phyloP scores from a whole-genome alignment of 345 rosid genomes.

The Dovyalis caffra region DNA sequence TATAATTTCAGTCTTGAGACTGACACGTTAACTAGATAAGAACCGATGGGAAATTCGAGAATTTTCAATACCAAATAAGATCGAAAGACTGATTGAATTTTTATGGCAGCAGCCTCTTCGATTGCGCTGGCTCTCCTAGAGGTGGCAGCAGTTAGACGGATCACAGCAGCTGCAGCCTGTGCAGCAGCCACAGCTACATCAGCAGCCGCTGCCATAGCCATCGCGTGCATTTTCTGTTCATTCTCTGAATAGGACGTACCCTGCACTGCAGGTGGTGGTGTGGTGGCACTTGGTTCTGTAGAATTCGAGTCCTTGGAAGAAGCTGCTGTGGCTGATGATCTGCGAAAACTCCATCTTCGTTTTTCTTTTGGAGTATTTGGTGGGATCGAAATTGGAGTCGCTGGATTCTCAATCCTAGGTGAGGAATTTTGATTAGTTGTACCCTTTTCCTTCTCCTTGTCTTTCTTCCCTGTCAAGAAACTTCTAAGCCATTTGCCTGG shows the following conservation, averaged over 20 bases:
- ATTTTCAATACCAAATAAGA: conserved; percentile 63
- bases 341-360: conserved; percentile 83
- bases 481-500: conserved; percentile 75
- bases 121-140: conserved; percentile 26
- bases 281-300: conserved; percentile 22
- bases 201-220: conserved; percentile 45
- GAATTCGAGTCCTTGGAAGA: conserved; percentile 36
- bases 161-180: conserved; percentile 49
- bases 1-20: background rate
- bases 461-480: conserved; percentile 75
- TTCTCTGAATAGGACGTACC: conserved; percentile 28
- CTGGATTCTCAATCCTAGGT: conserved; percentile 32
- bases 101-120: conserved; percentile 66
- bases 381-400: conserved; percentile 39
- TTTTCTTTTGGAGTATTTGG: conserved; percentile 76
- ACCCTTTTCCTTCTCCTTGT: conserved; percentile 35
- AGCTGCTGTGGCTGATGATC: conserved; percentile 63
- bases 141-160: conserved; percentile 38
- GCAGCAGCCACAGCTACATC: conserved; percentile 53
- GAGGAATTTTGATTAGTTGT: conserved; percentile 22
- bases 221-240: conserved; percentile 46
- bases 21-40: background rate
- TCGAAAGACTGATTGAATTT: conserved; percentile 79
- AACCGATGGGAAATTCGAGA: background rate
- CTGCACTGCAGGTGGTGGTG: conserved; percentile 13